These are phyloP conservation scores for Elsinoe perseae DNA, from an alignment of 2,329 filamentous ascomycete genomes.

Conservation along the genomic window DNA sequence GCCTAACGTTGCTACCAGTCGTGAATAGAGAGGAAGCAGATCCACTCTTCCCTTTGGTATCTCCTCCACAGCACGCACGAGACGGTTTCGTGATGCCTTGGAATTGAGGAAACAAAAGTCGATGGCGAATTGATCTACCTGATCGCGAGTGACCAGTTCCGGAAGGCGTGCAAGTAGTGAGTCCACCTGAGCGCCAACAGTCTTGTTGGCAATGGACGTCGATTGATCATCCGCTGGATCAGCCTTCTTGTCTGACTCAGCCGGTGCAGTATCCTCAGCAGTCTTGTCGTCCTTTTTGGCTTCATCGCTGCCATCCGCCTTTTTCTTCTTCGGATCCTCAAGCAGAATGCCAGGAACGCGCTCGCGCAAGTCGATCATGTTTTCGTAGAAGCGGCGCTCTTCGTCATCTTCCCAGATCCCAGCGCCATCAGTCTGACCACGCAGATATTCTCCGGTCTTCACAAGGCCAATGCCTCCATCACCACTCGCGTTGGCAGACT, in stretches of 20 bases:
- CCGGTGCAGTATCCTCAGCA: constrained; percentile 38
- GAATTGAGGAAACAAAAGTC: constrained; percentile 99
- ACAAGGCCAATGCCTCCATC: constrained; percentile 83
- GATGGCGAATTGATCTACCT: constrained; percentile 83
- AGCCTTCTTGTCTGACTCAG: constrained; percentile 42
- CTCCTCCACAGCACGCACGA: constrained; percentile 88
- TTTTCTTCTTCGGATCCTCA: constrained; percentile 94
- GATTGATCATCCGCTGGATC: constrained; percentile 70
- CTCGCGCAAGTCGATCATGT: constrained; percentile 86
- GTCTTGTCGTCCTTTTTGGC: constrained; percentile 58
- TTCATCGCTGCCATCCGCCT: constrained; percentile 69
- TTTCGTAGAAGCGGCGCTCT: constrained; percentile 96
- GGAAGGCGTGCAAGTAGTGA: constrained; percentile 79
- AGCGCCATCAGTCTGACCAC: constrained; percentile 78
- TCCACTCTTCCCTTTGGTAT: constrained; percentile 91
- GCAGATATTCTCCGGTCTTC: constrained; percentile 87
- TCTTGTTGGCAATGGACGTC: constrained; percentile 93
- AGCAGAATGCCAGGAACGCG: constrained; percentile 90
- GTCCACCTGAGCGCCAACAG: constrained; percentile 93
- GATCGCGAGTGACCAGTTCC: constrained; percentile 83
- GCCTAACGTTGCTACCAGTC: constrained; percentile 83
- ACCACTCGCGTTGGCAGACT: constrained; percentile 56
- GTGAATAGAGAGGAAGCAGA: constrained; percentile 82
- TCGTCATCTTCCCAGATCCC: constrained; percentile 99
- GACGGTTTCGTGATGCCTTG: constrained; percentile 88